Conservation (phyloP, 805 yeast species). For the Lipomyces sp. region DNA sequence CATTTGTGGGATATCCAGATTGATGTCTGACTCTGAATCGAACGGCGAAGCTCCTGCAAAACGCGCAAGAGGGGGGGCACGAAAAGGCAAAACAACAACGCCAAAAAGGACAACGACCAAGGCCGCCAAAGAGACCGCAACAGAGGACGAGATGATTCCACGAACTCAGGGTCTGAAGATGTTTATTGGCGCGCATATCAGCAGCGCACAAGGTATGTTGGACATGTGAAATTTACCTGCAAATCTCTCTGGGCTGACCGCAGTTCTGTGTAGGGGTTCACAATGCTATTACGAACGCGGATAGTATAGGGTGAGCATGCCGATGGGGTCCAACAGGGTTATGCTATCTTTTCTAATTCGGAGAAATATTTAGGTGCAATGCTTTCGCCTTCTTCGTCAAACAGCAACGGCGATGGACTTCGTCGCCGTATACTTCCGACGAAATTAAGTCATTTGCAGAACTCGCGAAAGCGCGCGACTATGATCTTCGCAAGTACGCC, state of each 20-base stretch:
- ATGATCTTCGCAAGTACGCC: conserved; percentile 56
- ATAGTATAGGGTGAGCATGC: conserved; percentile 45
- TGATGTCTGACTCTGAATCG: conserved; percentile 17
- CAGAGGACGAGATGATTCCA: conserved; percentile 36
- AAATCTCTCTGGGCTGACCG: not conserved
- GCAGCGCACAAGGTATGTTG: conserved; percentile 23
- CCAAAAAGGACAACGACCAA: conserved; percentile 1
- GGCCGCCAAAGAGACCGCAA: not conserved
- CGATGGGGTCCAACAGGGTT: no score
- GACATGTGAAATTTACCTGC: not conserved
- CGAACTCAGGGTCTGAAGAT: conserved; percentile 44
- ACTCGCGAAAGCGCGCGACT: conserved; percentile 60
- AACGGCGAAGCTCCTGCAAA: conserved; percentile 1
- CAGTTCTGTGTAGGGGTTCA: conserved; percentile 46
- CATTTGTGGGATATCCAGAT: no score
- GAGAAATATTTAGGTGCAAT: conserved; percentile 48
- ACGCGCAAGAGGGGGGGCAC: not conserved
- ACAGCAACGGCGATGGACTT: conserved; percentile 86
- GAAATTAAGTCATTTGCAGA: conserved; percentile 65
- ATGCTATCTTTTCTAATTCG: not conserved
- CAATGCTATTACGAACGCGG: conserved; percentile 60
- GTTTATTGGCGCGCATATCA: conserved; percentile 27
- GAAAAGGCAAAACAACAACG: not conserved
- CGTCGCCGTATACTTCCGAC: conserved; percentile 66
- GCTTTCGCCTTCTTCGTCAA: conserved; percentile 88